Conservation (phyloP, 257 asterid species). For the Nicotiana tomentosiformis region DNA sequence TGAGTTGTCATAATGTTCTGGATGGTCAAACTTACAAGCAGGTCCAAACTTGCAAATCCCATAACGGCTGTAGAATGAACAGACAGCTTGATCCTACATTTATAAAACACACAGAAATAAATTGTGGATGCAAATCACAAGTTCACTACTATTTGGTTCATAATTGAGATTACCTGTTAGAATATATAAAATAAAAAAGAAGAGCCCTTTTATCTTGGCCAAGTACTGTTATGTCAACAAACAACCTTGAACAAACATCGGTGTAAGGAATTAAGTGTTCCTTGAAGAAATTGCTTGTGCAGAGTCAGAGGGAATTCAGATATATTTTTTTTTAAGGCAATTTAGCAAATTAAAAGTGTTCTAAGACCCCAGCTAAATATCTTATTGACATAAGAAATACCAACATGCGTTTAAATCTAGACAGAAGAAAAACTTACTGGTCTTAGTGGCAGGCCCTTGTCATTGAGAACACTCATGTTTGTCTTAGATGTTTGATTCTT, state of each 20-base stretch:
- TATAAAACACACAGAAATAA: background rate
- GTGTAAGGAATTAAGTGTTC: background rate
- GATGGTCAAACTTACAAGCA: conserved; percentile 79
- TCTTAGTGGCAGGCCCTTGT: conserved; percentile 52
- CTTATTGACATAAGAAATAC: background rate
- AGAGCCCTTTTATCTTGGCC: background rate
- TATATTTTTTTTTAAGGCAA: background rate
- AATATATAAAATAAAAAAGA: background rate
- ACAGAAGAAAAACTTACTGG: conserved; percentile 33
- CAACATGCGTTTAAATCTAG: background rate
- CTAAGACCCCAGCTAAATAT: background rate
- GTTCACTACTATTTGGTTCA: background rate
- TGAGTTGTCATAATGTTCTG: conserved; percentile 31
- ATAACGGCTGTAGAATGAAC: conserved; percentile 66
- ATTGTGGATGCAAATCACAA: background rate
- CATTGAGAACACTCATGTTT: conserved; percentile 21
- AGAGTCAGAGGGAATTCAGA: background rate
- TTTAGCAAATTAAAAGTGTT: background rate
- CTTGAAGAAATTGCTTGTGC: background rate
- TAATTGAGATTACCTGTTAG: background rate
- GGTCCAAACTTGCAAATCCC: conserved; percentile 97
- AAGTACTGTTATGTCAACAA: background rate
- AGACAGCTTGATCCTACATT: conserved; percentile 68
- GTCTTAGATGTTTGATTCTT: conserved; percentile 19
- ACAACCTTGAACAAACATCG: background rate